Conservation (phyloP, 2,329 filamentous ascomycete species). For the Exophiala mesophila region DNA sequence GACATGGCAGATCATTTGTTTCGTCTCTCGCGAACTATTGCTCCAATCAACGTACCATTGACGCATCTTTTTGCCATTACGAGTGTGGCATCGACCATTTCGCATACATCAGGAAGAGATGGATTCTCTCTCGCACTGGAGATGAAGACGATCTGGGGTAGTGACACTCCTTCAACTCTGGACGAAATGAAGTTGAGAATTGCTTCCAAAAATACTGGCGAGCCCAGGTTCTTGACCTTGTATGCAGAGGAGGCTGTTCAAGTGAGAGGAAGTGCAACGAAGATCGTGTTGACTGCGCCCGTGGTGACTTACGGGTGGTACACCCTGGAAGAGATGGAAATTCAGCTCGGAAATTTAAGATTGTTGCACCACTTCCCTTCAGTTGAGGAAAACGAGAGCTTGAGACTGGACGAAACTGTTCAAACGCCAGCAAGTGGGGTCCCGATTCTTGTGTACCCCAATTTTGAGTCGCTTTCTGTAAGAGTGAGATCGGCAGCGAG, state of each 20-base stretch:
- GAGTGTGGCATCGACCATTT: constrained; percentile 61
- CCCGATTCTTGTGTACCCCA: constrained; percentile 23
- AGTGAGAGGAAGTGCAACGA: constrained; percentile 52
- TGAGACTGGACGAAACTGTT: constrained; percentile 1
- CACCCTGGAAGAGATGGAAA: constrained; percentile 14
- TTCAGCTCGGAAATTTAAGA: constrained; percentile 20
- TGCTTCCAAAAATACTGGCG: constrained; percentile 13
- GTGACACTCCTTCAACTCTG: constrained; percentile 7
- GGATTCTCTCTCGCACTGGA: constrained; percentile 66
- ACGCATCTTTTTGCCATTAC: constrained; percentile 69
- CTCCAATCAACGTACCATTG: constrained; percentile 64
- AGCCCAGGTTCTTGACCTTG: constrained; percentile 52
- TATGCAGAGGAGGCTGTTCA: constrained; percentile 48
- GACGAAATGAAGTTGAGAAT: constrained; percentile 15
- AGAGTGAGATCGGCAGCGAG: constrained; percentile 61
- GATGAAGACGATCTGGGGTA: constrained; percentile 7
- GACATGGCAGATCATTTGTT: constrained; percentile 41
- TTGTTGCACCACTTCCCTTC: constrained; percentile 19
- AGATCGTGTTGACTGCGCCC: constrained; percentile 29
- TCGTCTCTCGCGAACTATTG: constrained; percentile 45
- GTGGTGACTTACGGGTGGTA: constrained; percentile 24
- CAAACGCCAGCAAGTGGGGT: constrained; percentile 3
- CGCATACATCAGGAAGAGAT: constrained; percentile 67
- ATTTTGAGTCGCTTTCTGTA: constrained; percentile 30
- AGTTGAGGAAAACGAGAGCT: constrained; percentile 5